Evolutionary conservation across 768 basidiomycete genomes (phyloP), one percentile per base, ranked within the genome.

Genomic region (Hypholoma fasciculare): DNA sequence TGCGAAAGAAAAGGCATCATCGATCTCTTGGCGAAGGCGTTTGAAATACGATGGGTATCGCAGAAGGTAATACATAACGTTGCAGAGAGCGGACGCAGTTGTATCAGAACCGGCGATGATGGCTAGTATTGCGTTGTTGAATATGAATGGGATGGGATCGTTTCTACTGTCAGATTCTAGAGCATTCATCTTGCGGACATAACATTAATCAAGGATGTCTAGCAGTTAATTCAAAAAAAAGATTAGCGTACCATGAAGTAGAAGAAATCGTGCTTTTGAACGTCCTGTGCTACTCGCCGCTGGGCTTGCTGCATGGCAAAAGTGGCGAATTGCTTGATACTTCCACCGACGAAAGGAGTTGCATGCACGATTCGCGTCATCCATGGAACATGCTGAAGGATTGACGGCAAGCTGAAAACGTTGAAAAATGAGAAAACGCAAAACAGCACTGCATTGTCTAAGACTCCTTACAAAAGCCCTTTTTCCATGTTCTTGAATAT

Each of bases 91-190:
- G 8, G 67, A 62, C 7, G 71, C 61, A 1, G 67, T 69, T 7
- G 73, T 74, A 52, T 74, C 72, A 4, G 73, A 69, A 1, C 71
- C 73, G 16, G 73, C 73, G 17, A 74, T 60, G 43, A 74, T 70
- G 2, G 71, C 65, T 3, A 71, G 59, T 1, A 63, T 43, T 1
- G 67, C 52, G 30, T 72, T 67, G 4, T 61, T 61, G 1, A 69
- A 52, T 14, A 69, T 59, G 34, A 60, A 54, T 7, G 52, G 52
- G 7, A 62, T 36, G 20, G 58, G 48, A 38, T 56, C 57, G 17
- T 64, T 27, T 44, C 30, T 61, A 26, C 63, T 50, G 19, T 54
- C 56, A 19, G 50, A 38, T 34, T 65, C 65, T 1, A 48, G 65
- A 61, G 23, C 63, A 56, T 61, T 59, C 17, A 34, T 14, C 23